phyloP scores from a whole-genome alignment of 2,329 filamentous ascomycete species.

The Neofusicoccum ribis region DNA sequence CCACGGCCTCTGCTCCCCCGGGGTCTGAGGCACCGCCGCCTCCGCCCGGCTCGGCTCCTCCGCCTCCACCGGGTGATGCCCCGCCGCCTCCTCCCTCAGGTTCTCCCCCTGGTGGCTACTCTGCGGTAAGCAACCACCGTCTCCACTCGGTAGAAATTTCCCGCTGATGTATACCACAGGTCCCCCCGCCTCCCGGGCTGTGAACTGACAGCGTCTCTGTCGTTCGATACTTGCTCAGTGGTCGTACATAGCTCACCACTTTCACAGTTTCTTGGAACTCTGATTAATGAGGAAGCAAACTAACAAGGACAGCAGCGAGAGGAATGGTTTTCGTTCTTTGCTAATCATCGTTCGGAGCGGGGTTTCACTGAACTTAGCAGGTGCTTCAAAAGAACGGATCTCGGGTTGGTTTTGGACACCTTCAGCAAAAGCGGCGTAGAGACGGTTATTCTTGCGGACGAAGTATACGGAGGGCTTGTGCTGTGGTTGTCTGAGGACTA shows the following conservation, averaged over 20 bases:
- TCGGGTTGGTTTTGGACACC: neutral
- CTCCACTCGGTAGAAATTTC: neutral
- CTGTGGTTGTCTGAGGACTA: neutral
- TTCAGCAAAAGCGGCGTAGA: neutral
- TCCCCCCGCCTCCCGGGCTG: conserved; percentile 36
- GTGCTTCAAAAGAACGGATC: neutral
- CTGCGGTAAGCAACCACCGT: conserved; percentile 28
- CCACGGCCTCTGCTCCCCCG: conserved; percentile 28
- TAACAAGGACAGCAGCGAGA: neutral
- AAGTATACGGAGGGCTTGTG: neutral
- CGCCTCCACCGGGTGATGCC: conserved; percentile 32
- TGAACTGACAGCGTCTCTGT: conserved; percentile 23
- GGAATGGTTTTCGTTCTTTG: neutral
- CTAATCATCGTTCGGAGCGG: neutral
- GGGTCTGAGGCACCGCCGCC: conserved; percentile 31
- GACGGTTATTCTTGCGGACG: neutral
- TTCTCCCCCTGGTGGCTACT: conserved; percentile 28
- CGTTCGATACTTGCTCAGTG: neutral
- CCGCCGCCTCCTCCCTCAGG: conserved; percentile 30
- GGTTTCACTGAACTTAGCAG: neutral
- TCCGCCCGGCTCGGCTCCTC: conserved; percentile 27
- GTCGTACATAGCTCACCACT: conserved; percentile 6
- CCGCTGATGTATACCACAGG: conserved; percentile 19
- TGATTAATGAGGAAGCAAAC: neutral
- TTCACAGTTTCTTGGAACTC: neutral